Conservation (phyloP, 371 early-diverging fungal genomes). For the Chytridiales sp. region DNA sequence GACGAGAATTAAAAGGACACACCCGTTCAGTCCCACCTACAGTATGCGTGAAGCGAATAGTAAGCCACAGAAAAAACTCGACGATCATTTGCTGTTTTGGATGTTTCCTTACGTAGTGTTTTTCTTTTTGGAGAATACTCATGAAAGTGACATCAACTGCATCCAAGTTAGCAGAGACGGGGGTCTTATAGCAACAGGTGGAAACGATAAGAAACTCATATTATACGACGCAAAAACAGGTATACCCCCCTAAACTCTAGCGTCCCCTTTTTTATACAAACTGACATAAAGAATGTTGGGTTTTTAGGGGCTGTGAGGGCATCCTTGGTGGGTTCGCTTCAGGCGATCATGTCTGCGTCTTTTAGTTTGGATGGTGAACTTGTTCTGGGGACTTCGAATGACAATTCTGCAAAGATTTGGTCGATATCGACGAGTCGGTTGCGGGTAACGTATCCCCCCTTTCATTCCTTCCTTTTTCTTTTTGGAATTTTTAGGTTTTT, state of each 20-base stretch:
- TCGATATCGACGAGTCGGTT: conserved; percentile 70
- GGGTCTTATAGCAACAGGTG: conserved; percentile 79
- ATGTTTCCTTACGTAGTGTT: not conserved
- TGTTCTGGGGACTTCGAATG: conserved; percentile 85
- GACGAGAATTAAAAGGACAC: conserved; percentile 1
- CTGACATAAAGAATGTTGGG: not conserved
- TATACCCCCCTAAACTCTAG: conserved; percentile 7
- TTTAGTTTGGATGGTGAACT: conserved; percentile 78
- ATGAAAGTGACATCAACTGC: conserved; percentile 80
- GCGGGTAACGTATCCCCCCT: too few relatives aligned
- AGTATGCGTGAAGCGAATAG: conserved; percentile 8
- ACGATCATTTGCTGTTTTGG: too few relatives aligned
- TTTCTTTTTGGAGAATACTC: conserved; percentile 36
- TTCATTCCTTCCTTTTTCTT: not conserved
- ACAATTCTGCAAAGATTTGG: conserved; percentile 89
- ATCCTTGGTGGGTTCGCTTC: conserved; percentile 80
- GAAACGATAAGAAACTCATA: conserved; percentile 82
- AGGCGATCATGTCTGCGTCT: conserved; percentile 77
- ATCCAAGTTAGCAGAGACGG: conserved; percentile 76
- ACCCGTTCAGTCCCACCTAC: conserved; percentile 23
- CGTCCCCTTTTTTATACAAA: not conserved
- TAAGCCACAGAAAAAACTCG: conserved; percentile 4
- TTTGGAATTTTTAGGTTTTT: conserved; percentile 1
- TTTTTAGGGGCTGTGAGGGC: conserved; percentile 27
- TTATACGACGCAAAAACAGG: conserved; percentile 80